Conservation (phyloP, 352 stramenopile genomes). For the Phytopythium cucurbitacearum region DNA sequence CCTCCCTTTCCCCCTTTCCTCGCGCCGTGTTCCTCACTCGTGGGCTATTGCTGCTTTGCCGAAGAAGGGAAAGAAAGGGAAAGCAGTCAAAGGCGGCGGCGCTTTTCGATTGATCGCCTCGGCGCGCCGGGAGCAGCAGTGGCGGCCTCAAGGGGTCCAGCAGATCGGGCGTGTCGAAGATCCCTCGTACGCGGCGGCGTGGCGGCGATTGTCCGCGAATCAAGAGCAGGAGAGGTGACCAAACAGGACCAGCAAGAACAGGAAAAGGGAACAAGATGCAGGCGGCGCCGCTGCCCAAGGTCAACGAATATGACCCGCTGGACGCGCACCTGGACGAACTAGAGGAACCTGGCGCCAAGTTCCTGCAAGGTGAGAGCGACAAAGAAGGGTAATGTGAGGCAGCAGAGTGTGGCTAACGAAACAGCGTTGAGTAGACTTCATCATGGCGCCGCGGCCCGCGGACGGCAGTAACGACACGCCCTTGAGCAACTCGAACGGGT, state of each 20-base stretch:
- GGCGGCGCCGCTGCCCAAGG: constrained; percentile 42
- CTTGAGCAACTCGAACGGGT: constrained; percentile 63
- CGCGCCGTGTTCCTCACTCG: not conserved
- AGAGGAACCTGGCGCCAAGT: constrained; percentile 57
- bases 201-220: no score
- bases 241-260: not conserved
- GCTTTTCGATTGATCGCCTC: no score
- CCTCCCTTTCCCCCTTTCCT: not conserved
- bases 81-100: no score
- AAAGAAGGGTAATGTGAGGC: not conserved
- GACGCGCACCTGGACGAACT: constrained; percentile 70
- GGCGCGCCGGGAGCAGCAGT: no score
- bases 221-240: not conserved
- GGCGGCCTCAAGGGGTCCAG: not conserved
- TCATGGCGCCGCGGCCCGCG: constrained; percentile 18
- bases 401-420: not conserved
- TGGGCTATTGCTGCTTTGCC: not conserved
- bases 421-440: constrained; percentile 34
- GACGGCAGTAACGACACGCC: constrained; percentile 35
- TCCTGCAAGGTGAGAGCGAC: constrained; percentile 46
- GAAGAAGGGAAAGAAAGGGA: not conserved
- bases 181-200: no score
- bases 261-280: constrained; percentile 21
- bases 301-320: constrained; percentile 65
- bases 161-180: not conserved